Evolutionary conservation across 495 filamentous ascomycete species (phyloP), one percentile per base, ranked within the genome.

Genomic region (Penicillium manginii): DNA sequence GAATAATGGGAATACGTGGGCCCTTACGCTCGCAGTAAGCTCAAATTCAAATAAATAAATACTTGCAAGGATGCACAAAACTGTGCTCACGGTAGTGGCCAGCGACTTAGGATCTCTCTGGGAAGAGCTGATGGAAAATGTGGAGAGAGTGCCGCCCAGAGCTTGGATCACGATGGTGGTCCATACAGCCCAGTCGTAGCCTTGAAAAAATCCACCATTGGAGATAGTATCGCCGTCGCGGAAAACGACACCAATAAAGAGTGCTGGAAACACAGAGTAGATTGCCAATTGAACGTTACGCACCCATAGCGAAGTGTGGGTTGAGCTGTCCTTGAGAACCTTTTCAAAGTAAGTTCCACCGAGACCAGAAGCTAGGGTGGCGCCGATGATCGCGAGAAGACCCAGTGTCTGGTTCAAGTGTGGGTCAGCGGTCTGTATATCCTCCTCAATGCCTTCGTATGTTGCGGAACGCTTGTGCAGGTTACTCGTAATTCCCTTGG

Each of bases 291-390:
- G 94, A 51, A 96, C 88, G 66, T 98, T 98, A 32, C 94, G 86
- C 40, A 94, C 86, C 94, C 94, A 98, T 18, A 97, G 74, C 1
- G 91, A 91, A 2, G 82, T 85, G 4, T 83, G 73, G 21, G 78
- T 83, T 11, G 81, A 82, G 23, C 89, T 87, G 59, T 96, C 90
- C 68, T 93, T 96, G 48, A 98, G 78, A 0, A 97, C 88, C 72
- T 96, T 97, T 75, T 98, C 94, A 67, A 98, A 96, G 70, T 93
- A 96, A 2, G 96, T 89, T 1, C 91, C 90, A 1, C 91, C 92
- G 48, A 96, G 71, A 2, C 92, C 91, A 2, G 92, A 96, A 10
- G 93, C 83, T 14, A 84, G 75, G 55, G 90, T 91, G 21, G 92
- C 88, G 5, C 88, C 78, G 52, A 93, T 70, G 3, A 93, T 92